Conservation (phyloP, 164 flowering plant species). For the Akebia trifoliata region DNA sequence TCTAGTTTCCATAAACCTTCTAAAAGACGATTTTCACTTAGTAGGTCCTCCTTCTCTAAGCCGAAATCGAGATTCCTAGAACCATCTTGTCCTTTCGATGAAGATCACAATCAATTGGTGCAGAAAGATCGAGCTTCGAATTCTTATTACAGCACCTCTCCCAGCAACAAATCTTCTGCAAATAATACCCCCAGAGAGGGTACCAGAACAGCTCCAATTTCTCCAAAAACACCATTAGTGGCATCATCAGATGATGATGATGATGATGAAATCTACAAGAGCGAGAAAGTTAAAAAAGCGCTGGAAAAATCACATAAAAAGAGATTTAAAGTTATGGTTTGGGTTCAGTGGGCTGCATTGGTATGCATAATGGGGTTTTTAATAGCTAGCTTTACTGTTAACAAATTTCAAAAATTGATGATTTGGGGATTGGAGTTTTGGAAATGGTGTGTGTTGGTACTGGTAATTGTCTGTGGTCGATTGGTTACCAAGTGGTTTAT, state of each 20-base stretch:
- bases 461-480: slow-evolving; percentile 64
- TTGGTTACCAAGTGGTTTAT: slow-evolving; percentile 61
- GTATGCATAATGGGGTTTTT: slow-evolving; percentile 33
- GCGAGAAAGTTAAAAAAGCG: slow-evolving; percentile 15
- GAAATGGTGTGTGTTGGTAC: slow-evolving; percentile 70
- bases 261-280: slow-evolving; percentile 56
- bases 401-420: slow-evolving; percentile 19
- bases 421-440: slow-evolving; percentile 64
- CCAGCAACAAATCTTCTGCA: background rate
- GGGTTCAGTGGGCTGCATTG: slow-evolving; percentile 45
- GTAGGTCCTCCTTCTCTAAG: slow-evolving; percentile 29
- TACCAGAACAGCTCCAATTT: slow-evolving; percentile 18
- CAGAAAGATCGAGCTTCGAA: slow-evolving; percentile 8
- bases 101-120: background rate
- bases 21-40: slow-evolving; percentile 12
- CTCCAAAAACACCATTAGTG: slow-evolving; percentile 38
- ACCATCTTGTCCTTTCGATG: slow-evolving; percentile 14
- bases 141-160: slow-evolving; percentile 23
- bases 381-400: slow-evolving; percentile 40
- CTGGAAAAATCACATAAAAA: slow-evolving; percentile 28
- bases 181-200: slow-evolving; percentile 4
- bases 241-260: slow-evolving; percentile 33
- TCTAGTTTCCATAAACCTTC: slow-evolving; percentile 36
- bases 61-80: slow-evolving; percentile 46
- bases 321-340: slow-evolving; percentile 18